Evolutionary conservation across 2,329 filamentous ascomycete genomes (phyloP), one percentile per base, ranked within the genome.

Genomic region (Cryphonectria japonica): DNA sequence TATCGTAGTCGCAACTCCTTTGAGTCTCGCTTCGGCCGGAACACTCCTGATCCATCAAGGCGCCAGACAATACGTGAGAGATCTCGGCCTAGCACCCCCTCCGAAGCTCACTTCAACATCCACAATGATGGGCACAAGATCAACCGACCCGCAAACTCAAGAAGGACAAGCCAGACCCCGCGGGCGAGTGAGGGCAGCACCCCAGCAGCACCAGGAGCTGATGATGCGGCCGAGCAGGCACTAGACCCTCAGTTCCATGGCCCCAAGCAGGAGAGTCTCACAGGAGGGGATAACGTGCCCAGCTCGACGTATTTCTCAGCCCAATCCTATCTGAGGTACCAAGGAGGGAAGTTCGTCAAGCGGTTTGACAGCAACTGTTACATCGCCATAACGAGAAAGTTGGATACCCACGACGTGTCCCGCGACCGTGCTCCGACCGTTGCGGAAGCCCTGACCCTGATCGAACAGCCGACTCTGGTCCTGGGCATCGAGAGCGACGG

Each of bases 321-420:
- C 0, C 96, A 99, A 80, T 98, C 95, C 0, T 99, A 99, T 81
- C 88, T 99, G 60, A 92, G 96, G 29, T 99, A 99, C 81, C 96
- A 99, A 82, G 95, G 94, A 69, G 89, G 92, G 76, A 99, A 99
- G 81, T 99, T 99, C 77, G 96, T 98, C 76, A 94, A 93, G 80
- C 92, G 96, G 13, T 99, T 98, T 80, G 96, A 99, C 81, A 93
- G 94, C 77, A 99, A 99, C 81, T 99, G 96, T 83, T 99, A 99
- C 83, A 98, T 99, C 76, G 95, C 96, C 75, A 98, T 99, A 81
- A 98, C 96, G 5, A 92, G 96, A 77, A 99, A 99, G 82, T 88
- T 99, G 22, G 96, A 99, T 79, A 98, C 96, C 0, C 96, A 99
- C 81, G 96, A 99, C 79, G 90, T 99, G 37, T 97, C 94, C 19